These are phyloP conservation scores for Lipomyces yamadae DNA, from an alignment of 805 yeast genomes.

Conservation along the genomic window DNA sequence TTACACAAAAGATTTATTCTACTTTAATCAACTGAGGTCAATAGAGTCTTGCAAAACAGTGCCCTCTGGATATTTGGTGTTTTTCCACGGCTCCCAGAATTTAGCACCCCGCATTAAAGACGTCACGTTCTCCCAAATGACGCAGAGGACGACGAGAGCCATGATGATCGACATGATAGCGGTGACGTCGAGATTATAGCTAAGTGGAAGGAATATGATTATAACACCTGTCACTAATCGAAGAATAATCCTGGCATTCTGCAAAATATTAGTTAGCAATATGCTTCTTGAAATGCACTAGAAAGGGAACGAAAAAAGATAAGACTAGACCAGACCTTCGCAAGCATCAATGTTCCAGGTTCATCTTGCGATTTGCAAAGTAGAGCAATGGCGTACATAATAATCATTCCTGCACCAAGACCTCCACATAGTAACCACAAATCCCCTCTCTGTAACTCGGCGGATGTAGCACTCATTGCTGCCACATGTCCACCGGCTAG, in stretches of 20 bases:
- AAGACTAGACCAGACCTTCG: conserved; percentile 7
- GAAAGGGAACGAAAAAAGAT: too few species aligned
- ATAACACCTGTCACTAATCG: conserved; percentile 9
- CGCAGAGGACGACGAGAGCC: conserved; percentile 8
- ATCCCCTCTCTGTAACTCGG: conserved; percentile 5
- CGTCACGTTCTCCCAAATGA: conserved; percentile 8
- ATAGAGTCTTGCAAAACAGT: not conserved
- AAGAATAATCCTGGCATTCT: conserved; percentile 1
- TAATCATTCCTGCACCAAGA: conserved; percentile 51
- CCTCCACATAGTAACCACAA: conserved; percentile 55
- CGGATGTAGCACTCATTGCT: not conserved
- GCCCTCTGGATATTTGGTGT: not conserved
- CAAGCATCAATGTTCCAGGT: conserved; percentile 1
- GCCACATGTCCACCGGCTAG: conserved; percentile 51
- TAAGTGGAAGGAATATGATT: conserved; percentile 8
- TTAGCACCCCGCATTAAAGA: not conserved
- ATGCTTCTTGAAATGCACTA: not conserved
- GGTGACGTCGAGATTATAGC: conserved; percentile 9
- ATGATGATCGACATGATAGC: conserved; percentile 11
- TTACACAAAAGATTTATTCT: too few species aligned
- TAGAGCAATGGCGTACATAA: conserved; percentile 51
- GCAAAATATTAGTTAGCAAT: not conserved
- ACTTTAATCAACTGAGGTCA: too few species aligned
- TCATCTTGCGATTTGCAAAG: conserved; percentile 48
- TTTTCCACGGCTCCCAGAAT: conserved; percentile 13